Base-by-base conservation (phyloP, 1,284 basidiomycete genomes). In the Cutaneotrichosporon dermatis region DNA sequence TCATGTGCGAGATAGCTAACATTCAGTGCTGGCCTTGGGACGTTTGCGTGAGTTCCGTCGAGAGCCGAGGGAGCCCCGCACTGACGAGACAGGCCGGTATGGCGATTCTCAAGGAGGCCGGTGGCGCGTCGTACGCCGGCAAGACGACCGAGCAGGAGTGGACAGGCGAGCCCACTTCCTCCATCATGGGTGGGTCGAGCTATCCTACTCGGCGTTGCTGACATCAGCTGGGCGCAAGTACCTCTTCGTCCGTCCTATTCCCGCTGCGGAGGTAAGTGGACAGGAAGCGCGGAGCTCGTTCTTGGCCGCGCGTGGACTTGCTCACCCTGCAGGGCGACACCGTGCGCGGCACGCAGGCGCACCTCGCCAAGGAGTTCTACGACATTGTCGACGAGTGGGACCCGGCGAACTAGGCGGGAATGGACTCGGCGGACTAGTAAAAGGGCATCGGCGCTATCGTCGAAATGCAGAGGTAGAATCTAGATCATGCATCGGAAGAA, bases 21-120 rank as follows among this genome's bases (percentile, higher is more conserved):
- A 1, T 25, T n/a, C 41, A 75, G 74, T 71, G 60, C 59, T 84
- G 83, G 87, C 86, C 90, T 15, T 93, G 90, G 90, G 91, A 93
- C 73, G 87, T 92, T 53, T 90, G 88, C 68, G 90, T 85, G 67
- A 73, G 83, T 79, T 16, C 25, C 25, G 25, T 25, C 25, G 37
- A n/a, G 16, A 39, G 25, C 36, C 8, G 49, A 36, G 33, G 36
- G 41, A 41, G 39, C 39, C 13, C 46, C 46, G 36, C 35, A 7
- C 48, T 9, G 9, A 12, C 15, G 25, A 25, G 25, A 25, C 60
- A 73, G 81, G 87, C 95, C 1, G 94, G 93, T 0, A 86, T 91
- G n/a, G 87, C 94, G 63, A 94, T 99, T 65, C 89, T 90, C 0
- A 83, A 90, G 63, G 95, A 97, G 76, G 90, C 94, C 0, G 92